Evolutionary conservation across 2,329 filamentous ascomycete genomes (phyloP), one percentile per base, ranked within the genome.

Genomic region (Fusarium hainanense): DNA sequence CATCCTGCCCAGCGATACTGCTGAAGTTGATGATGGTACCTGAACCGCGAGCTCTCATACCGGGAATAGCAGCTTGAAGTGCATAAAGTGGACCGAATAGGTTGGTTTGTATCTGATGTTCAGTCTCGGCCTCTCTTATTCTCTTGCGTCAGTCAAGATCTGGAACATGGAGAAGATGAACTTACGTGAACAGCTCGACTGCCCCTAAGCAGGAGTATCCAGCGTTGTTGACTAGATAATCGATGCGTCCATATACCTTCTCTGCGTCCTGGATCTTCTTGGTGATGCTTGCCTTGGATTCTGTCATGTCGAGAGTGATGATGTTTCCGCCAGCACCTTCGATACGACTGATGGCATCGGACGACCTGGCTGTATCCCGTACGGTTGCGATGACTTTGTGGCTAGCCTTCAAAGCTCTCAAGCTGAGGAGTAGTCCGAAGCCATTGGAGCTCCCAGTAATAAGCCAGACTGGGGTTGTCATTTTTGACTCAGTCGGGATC

Each of bases 171-270:
- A 7, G 14, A 25, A 34, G 18, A 54, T 49, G 23, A 11, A 66
- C 70, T 51, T 60, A 74, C 21, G 73, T 79, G 54, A 80, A 78
- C 1, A 73, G 50, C 42, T 73, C 72, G 12, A 74, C 48, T 4
- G 60, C 54, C 1, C 69, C 70, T 21, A 74, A 48, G 18, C 61
- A 59, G 11, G 79, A 79, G 54, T 78, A 82, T 4, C 82, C 86
- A 4, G 86, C 85, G 60, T 85, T 85, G 68, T 87, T 88, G 43
- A 87, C 80, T 7, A 88, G 75, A 6, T 86, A 79, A 46, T 88
- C 85, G 41, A 88, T 81, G 3, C 51, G 41, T 11, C 75, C 74
- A 34, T 71, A 74, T 52, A 14, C 69, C 65, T 32, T 79, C 77
- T 30, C 73, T 7, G 71, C 75, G 9, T 67, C 67, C 14, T 71